Evolutionary conservation across 2,329 filamentous ascomycete genomes (phyloP), one percentile per base, ranked within the genome.

Genomic region (Alternaria sp.): DNA sequence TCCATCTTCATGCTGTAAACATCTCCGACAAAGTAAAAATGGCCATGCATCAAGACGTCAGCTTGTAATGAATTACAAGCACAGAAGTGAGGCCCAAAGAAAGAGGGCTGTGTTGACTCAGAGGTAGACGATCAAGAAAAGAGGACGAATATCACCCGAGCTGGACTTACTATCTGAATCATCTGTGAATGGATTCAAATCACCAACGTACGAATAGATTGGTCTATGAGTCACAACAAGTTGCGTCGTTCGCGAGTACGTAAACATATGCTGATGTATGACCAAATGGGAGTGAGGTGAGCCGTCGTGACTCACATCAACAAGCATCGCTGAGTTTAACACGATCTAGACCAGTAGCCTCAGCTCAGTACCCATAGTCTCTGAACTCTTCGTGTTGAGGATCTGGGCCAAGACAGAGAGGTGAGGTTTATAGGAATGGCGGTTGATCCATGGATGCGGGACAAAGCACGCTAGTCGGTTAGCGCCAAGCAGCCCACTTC

Each of bases 401-500:
- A 24, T 24, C 18, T 26, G 51, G 43, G 51, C 22, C 51, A 53
- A 43, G 6, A 26, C 18, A 32, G 39, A 32, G 28, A 28, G 24
- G 30, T 53, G 49, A 20, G 53, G 54, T 46, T 32, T 20, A 47
- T 36, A n/a, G 20, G 49, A 30, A 39, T 39, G 34, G 32, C 39
- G 16, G 55, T 54, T 20, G 46, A 43, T 56, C 53, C 47, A 61
- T 64, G 68, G 54, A 59, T 62, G 48, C 46, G 54, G 54, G 34
- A 60, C 51, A 53, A 28, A 39, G 22, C 28, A 58, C 64, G 53
- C 68, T 70, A 71, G 61, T 32, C 61, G 68, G 63, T 61, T 69
- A 69, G 66, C 60, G 57, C 57, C 57, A 60, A 60, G 59, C 70
- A 70, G 61, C 71, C 70, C 69, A 74, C 70, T 71, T 64, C 57